Evolutionary conservation across 805 yeast species (phyloP), one percentile per base, ranked within the genome.

Genomic region (Osmozyma mogii): DNA sequence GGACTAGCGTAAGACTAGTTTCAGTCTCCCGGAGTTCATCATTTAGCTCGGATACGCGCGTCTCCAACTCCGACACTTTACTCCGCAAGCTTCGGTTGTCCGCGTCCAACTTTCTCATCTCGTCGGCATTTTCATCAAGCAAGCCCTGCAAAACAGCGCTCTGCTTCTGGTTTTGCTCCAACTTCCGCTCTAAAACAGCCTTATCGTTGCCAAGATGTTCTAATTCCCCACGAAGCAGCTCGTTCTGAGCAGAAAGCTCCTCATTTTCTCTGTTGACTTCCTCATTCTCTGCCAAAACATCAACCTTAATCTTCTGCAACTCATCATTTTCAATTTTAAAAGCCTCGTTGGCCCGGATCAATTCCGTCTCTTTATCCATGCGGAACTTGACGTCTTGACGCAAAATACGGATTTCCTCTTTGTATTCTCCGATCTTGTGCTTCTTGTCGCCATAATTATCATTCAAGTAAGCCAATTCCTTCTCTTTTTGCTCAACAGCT

Each of bases 301-400:
- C 24, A 6, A 13, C 33, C 31, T 53, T 54, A 10, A 41, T 48
- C 15, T 47, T 39, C 5, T 43, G 37, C 26, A 54, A 35, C 6
- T 72, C 69, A 36, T 77, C 84, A 25, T 75, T 54, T 36, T 77
- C 79, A 38, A 76, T 68, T 24, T 68, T 71, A 16, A 79, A 54
- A 22, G 72, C 72, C 30, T 82, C 78, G 39, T 78, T 59, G 26
- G 71, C 77, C 40, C 77, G 80, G 35, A 77, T 72, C 31, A 80
- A 50, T 17, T 70, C 73, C 1, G 84, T 75, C 49, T 84, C 94
- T 22, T 63, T 65, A 41, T 76, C 75, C 56, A 76, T 59, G 38
- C 72, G 68, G 31, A 61, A 58, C 21, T 67, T 61, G 22, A 84
- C 47, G 27, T 75, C 76, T 20, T 61, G 61, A 38, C 69, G 72